These are phyloP conservation scores for Guillardia theta DNA, from an alignment of 78 protist species.

Conservation along the genomic window DNA sequence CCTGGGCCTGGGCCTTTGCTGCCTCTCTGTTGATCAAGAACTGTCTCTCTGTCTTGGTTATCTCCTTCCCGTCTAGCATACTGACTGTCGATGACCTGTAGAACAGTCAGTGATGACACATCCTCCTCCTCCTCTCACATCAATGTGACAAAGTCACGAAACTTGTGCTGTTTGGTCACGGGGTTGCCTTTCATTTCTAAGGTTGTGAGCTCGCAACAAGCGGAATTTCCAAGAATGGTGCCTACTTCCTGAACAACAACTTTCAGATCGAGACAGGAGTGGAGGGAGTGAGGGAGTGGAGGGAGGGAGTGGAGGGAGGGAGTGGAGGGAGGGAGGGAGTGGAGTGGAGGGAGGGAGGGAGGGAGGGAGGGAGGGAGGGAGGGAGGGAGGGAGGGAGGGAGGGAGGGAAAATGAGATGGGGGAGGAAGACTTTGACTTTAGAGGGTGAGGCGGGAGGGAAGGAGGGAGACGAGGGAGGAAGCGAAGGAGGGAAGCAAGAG, in stretches of 20 bases:
- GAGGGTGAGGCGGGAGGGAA: not conserved
- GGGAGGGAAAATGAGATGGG: not conserved
- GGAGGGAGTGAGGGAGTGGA: not conserved
- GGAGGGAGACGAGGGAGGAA: not conserved
- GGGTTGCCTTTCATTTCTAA: too few relatives aligned
- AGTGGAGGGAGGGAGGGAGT: not conserved
- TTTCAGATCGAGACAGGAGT: not conserved
- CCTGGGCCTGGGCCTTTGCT: not conserved
- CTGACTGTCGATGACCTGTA: too few relatives aligned
- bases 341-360: not conserved
- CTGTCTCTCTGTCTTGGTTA: not conserved
- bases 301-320: not conserved
- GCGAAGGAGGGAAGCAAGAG: not conserved
- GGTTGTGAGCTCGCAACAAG: too few relatives aligned
- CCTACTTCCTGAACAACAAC: not conserved
- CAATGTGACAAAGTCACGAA: not conserved
- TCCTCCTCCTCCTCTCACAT: not conserved
- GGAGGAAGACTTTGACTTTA: not conserved
- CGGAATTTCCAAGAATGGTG: too few relatives aligned
- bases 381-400: not conserved
- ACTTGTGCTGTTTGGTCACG: not conserved
- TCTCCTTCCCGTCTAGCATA: conserved; percentile 7
- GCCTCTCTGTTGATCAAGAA: not conserved
- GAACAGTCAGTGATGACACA: too few relatives aligned
- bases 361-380: not conserved